These are phyloP conservation scores for Ostreobium quekettii DNA, from an alignment of 139 green algal genomes.

Conservation along the genomic window DNA sequence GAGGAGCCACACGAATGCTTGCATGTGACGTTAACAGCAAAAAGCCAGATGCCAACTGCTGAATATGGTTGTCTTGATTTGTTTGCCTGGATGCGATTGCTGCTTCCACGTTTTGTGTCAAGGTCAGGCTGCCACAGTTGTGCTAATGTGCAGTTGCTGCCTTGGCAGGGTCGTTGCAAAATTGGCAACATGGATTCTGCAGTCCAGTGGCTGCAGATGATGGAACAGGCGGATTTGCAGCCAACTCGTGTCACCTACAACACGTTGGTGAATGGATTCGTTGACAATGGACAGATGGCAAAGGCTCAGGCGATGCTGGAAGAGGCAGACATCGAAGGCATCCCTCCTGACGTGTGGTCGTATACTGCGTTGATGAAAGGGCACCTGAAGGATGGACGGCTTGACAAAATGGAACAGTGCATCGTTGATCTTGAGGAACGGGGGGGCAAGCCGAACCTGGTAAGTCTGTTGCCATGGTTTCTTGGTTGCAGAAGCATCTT, in stretches of 20 bases:
- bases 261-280: conserved; percentile 16
- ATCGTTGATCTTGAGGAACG: neutral
- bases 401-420: neutral
- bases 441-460: conserved; percentile 11
- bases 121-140: no score
- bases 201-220: neutral
- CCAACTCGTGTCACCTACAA: conserved; percentile 12
- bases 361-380: conserved; percentile 20
- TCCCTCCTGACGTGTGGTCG: conserved; percentile 12
- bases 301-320: neutral
- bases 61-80: no score
- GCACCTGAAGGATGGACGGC: neutral
- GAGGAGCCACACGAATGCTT: no score
- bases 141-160: no score
- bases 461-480: conserved; percentile 6
- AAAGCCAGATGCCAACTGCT: no score
- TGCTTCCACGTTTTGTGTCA: no score
- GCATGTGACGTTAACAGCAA: no score
- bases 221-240: neutral
- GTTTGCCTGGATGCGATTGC: no score
- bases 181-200: conserved; percentile 1
- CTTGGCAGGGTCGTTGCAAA: conserved; percentile 7
- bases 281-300: neutral
- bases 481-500: no score
- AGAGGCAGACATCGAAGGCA: neutral